A percentile compares a stretch with the other conserved stretches of the same genome.
phyloP scores from a whole-genome alignment of 2,329 filamentous ascomycete genomes.

The Verticillium albo-atrum region DNA sequence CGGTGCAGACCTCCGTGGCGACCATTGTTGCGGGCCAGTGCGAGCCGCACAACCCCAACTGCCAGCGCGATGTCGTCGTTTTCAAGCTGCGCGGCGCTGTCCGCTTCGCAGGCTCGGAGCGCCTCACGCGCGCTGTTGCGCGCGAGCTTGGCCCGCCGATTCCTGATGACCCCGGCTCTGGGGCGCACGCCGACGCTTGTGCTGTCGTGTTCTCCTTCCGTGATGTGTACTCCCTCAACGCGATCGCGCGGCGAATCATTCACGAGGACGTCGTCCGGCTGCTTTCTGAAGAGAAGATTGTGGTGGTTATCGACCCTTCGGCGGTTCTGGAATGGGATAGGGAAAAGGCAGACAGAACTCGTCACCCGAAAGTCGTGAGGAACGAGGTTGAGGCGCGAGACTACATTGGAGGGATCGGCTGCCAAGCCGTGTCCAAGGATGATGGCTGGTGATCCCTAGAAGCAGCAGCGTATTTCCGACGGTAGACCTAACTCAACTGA shows the following conservation, averaged over 20 bases:
- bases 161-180: slow-evolving; percentile 19
- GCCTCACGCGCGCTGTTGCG: slow-evolving; percentile 22
- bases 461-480: too few relatives aligned
- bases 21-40: slow-evolving; percentile 21
- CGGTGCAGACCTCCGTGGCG: slow-evolving; percentile 20
- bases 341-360: slow-evolving; percentile 3
- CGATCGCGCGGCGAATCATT: slow-evolving; percentile 21
- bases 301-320: slow-evolving; percentile 24
- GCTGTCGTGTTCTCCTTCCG: slow-evolving; percentile 26
- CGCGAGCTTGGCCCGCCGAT: slow-evolving; percentile 19
- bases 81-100: slow-evolving; percentile 27
- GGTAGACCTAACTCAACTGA: too few relatives aligned
- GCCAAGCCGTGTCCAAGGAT: slow-evolving; percentile 17
- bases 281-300: slow-evolving; percentile 16
- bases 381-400: slow-evolving; percentile 20
- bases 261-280: slow-evolving; percentile 21
- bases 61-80: slow-evolving; percentile 22
- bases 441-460: slow-evolving; percentile 18
- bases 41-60: slow-evolving; percentile 19
- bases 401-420: slow-evolving; percentile 23
- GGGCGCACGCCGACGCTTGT: slow-evolving; percentile 17
- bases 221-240: slow-evolving; percentile 25
- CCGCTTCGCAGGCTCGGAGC: slow-evolving; percentile 27
- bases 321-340: slow-evolving; percentile 17
- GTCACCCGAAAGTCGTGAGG: slow-evolving; percentile 15